phyloP scores from a whole-genome alignment of 108 stramenopile species.

The Discostella stelligeroides region DNA sequence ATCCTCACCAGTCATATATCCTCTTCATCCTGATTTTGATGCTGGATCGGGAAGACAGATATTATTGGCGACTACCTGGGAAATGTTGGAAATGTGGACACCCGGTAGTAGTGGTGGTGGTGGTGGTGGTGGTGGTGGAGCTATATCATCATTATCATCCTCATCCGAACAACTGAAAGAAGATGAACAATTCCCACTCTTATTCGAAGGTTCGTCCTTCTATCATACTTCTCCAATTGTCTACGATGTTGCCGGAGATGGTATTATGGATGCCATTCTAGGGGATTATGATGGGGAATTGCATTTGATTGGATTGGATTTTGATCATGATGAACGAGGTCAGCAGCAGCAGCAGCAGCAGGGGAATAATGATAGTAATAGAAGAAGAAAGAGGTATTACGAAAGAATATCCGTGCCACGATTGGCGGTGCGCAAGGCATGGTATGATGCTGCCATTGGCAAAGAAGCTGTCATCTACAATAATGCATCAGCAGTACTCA shows the following conservation, averaged over 20 bases:
- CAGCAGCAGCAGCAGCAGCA: too few relatives aligned
- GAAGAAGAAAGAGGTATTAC: conserved; percentile 55
- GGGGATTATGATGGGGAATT: conserved; percentile 82
- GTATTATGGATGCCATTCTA: conserved; percentile 70
- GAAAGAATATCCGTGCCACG: conserved; percentile 66
- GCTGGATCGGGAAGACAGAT: conserved; percentile 80
- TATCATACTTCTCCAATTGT: conserved; percentile 66
- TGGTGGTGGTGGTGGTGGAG: conserved; percentile 12
- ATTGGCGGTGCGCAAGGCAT: conserved; percentile 66
- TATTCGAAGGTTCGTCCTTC: conserved; percentile 79
- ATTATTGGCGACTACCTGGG: conserved; percentile 70
- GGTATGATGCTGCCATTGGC: conserved; percentile 60
- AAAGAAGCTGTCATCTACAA: neutral
- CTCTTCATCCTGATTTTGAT: conserved; percentile 68
- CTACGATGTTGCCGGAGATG: conserved; percentile 76
- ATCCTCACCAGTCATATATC: conserved; percentile 71
- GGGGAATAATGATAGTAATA: neutral
- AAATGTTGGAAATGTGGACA: conserved; percentile 79
- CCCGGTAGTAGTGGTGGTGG: conserved; percentile 49
- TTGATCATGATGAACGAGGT: conserved; percentile 9
- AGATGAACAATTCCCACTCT: conserved; percentile 72
- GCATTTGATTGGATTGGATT: conserved; percentile 66
- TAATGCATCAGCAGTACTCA: conserved; percentile 6
- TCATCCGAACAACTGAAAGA: conserved; percentile 67
- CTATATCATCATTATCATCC: conserved; percentile 30